Evolutionary conservation across 768 basidiomycete species (phyloP), one percentile per base, ranked within the genome.

Genomic region (Pholiota conissans): DNA sequence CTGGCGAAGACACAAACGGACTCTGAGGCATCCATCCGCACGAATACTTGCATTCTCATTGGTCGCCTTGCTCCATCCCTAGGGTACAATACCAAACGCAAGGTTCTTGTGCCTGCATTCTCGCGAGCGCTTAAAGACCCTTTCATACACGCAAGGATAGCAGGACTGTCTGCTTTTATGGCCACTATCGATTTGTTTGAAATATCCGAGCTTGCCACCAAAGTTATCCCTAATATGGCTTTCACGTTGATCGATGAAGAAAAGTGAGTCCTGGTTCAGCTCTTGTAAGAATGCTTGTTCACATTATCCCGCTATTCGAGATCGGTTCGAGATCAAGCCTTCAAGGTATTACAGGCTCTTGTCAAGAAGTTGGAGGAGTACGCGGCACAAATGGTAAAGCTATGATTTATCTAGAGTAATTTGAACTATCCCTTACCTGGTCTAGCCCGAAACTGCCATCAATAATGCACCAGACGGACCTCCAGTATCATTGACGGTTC

Each of bases 31-130:
- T 95, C 95, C 5, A 98, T 98, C 64, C 84, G 97, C 46, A 98
- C 97, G 14, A 98, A 98, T 66, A 97, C 97, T 0, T 96, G 94
- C 66, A 98, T 99, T 63, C 84, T 98, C 3, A 85, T 99, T 56
- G 96, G 95, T 16, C 84, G 96, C 6, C 79, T 99, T 5, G 95
- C 91, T 0, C 92, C 93, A 0, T 81, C 84, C 2, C 75, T 99
- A 1, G 91, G 91, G 1, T 84, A 89, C 56, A 89, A 93, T 65
- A 97, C 96, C 3, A 93, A 95, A 69, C 85, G 89, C 63, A 98
- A 98, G 67, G 94, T 99, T n/a, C 84, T 99, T 5, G 92, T 98
- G 1, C 94, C 95, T 3, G 97, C 97, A 3, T 98, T 98, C 71
- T 82, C 89, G 3, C 82, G 93, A 45, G 91, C 93, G 2, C 69